Evolutionary conservation across 495 filamentous ascomycete genomes (phyloP), one percentile per base, ranked within the genome.

Genomic region (Extremus antarcticus): DNA sequence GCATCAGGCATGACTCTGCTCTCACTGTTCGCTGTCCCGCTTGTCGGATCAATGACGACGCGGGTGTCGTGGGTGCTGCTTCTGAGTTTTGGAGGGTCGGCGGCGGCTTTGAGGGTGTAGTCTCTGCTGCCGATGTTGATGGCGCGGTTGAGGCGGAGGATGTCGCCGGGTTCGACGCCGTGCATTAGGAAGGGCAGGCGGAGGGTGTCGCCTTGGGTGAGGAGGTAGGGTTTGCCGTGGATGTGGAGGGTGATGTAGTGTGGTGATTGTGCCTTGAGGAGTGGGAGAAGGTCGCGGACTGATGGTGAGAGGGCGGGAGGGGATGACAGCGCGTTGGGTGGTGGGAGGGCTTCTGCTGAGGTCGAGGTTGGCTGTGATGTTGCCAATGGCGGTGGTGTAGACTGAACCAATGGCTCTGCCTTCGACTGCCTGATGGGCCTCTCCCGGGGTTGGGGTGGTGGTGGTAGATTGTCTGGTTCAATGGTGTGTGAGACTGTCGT

Each of bases 161-260:
- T 69, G 64, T 95, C 89, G 0, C 92, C 92, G 0, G 88, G 81
- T 50, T 76, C 71, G 1, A 94, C 91, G 24, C 79, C 81, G 23
- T 85, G 83, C 85, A 97, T 89, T 59, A 79, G 79, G 78, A 97
- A 97, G n/a, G 92, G 94, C 41, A 98, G 81, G n/a, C 88, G 87
- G 1, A 98, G 61, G 39, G 76, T 77, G 68, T 97, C 92, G 57
- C 92, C 94, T 32, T 70, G 71, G 0, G 89, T 97, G 58, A 97
- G 78, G 3, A 97, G 88, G 78, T 95, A 98, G 17, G 90, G 88
- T 19, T 77, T 77, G 2, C 81, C 84, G 73, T 98, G 88, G 63
- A 98, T 82, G 71, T 92, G 87, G 10, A 86, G 76, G 23, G 83
- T 85, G 56, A 92, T 80, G 77, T 94, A 98, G 78, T 94, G 88